A percentile compares a stretch with the other conserved stretches of the same genome.
Conservation (phyloP, 192 early-diverging fungal genomes). For the Gamsiella multidivaricata region DNA sequence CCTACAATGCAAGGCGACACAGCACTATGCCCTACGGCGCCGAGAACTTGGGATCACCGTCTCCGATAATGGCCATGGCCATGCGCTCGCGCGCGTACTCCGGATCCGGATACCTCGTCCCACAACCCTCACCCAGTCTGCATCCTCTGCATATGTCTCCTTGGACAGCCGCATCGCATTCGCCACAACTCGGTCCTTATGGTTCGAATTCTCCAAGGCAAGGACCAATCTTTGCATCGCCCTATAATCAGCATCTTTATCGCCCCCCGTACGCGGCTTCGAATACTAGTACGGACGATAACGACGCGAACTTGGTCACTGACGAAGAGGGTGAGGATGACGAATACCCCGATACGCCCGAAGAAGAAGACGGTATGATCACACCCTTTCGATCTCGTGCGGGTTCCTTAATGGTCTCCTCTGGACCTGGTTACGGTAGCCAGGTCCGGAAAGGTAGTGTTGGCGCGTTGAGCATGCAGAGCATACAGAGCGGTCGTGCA, state of each 20-base stretch:
- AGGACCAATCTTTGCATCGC: slow-evolving; percentile 33
- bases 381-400: slow-evolving; percentile 41
- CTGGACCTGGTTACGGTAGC: background rate
- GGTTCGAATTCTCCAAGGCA: slow-evolving; percentile 16
- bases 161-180: slow-evolving; percentile 23
- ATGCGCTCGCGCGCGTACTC: slow-evolving; percentile 50
- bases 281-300: slow-evolving; percentile 44
- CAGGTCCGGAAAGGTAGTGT: slow-evolving; percentile 40
- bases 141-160: slow-evolving; percentile 37
- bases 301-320: slow-evolving; percentile 43
- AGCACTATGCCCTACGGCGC: slow-evolving; percentile 10
- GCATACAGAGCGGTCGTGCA: slow-evolving; percentile 18
- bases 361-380: slow-evolving; percentile 30
- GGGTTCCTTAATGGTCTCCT: slow-evolving; percentile 39
- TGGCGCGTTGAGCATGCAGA: slow-evolving; percentile 15
- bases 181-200: slow-evolving; percentile 36
- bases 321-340: slow-evolving; percentile 52
- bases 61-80: slow-evolving; percentile 46
- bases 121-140: slow-evolving; percentile 39
- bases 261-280: slow-evolving; percentile 29
- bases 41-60: slow-evolving; percentile 20
- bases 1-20: slow-evolving; percentile 8
- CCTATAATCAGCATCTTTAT: slow-evolving; percentile 29
- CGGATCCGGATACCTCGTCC: slow-evolving; percentile 37
- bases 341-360: slow-evolving; percentile 44